Evolutionary conservation across 306 rosid species (phyloP), one percentile per base, ranked within the genome.

Genomic region (Mimosa pudica): DNA sequence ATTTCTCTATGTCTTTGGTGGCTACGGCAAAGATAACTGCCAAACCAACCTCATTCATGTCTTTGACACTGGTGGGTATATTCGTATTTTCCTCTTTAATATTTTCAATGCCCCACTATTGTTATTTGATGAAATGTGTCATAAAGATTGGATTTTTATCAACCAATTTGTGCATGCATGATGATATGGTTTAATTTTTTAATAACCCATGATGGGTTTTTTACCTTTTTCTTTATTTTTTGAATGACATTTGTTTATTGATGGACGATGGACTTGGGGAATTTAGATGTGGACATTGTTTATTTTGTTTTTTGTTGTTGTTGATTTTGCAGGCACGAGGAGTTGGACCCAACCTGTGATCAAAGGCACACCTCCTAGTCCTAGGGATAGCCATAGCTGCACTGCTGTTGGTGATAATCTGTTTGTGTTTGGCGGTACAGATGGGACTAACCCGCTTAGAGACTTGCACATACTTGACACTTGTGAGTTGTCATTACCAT

Each of bases 361-460:
- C 20, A 91, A 93, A 76, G 98, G 99, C 80, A 73, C 83, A 33
- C 90, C 89, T 2, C 99, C 99, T 20, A 80, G 89, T 76, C 96
- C 96, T 8, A 90, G 99, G 84, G 99, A 96, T 82, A 96, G 99
- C 83, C 98, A 96, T 80, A 90, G 90, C 48, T 96, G 99, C 75
- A 89, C 93, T 10, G 82, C 93, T 8, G 84, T 96, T 89, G 96
- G 91, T 76, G 93, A 91, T 81, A 87, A 89, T 82, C 91, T 96
- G 14, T 93, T 82, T 81, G 92, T 96, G 20, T 96, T 96, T 88
- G 99, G 99, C 74, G 99, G 99, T 64, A 96, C 99, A 6, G 99
- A 96, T 88, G 99, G 99, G 74, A 87, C 75, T 73, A 96, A 82
- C 71, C 99, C 99, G 44, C 94, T 96, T 33, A 90, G 75, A 75